A percentile compares a stretch with the other conserved stretches of the same genome.
phyloP scores from a whole-genome alignment of 2,329 filamentous ascomycete species.

The Dothistroma pini region DNA sequence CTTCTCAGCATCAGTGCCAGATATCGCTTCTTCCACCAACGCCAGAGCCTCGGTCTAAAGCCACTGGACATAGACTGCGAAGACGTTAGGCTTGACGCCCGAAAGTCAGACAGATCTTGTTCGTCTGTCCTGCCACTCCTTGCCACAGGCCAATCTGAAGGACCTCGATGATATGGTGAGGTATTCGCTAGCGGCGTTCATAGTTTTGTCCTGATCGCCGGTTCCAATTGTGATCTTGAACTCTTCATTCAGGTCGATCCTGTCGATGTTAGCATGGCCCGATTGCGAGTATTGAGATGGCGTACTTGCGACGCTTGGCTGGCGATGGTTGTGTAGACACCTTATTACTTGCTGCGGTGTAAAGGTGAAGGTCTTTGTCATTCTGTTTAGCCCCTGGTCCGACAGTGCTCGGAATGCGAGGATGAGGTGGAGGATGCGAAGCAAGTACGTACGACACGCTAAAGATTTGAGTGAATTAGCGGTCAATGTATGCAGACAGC shows the following conservation, averaged over 20 bases:
- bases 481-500: no score
- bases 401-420: background rate
- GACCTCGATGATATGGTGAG: constrained; percentile 13
- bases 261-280: background rate
- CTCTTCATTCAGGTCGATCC: constrained; percentile 1
- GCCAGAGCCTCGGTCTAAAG: constrained; percentile 16
- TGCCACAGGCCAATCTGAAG: constrained; percentile 14
- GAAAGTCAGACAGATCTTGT: constrained; percentile 11
- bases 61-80: constrained; percentile 21
- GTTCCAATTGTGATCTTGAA: constrained; percentile 1
- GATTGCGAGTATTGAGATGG: background rate
- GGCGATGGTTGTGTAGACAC: no score
- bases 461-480: no score
- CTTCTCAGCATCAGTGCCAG: background rate
- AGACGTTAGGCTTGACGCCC: constrained; percentile 7
- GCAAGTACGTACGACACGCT: no score
- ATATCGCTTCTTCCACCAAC: background rate
- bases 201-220: background rate
- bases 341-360: background rate
- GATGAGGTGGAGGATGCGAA: background rate
- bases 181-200: background rate
- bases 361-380: background rate
- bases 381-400: no score
- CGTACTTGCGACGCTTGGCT: no score
- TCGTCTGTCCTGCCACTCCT: constrained; percentile 12